Conservation (phyloP, 805 yeast species). For the Suhomyces kilbournensis region DNA sequence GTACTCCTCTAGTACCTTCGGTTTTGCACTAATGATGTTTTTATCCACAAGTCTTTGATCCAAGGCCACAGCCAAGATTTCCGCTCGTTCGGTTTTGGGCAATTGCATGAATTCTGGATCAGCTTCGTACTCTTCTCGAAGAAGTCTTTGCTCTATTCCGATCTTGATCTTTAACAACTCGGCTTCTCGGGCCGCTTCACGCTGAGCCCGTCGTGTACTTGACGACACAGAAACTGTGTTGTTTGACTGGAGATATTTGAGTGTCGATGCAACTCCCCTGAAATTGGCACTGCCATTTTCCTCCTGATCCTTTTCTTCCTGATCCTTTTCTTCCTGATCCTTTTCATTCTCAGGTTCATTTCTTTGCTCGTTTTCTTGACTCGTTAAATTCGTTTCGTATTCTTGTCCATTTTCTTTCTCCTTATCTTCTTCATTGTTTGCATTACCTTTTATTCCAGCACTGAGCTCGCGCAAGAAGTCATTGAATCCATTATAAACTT, state of each 20-base stretch:
- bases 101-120: slow-evolving; percentile 25
- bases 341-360: slow-evolving; percentile 13
- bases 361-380: slow-evolving; percentile 6
- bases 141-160: slow-evolving; percentile 32
- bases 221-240: slow-evolving; percentile 9
- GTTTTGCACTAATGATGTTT: slow-evolving; percentile 15
- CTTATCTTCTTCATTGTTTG: too few species aligned
- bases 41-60: slow-evolving; percentile 28
- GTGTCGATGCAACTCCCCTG: slow-evolving; percentile 25
- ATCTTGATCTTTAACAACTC: slow-evolving; percentile 28
- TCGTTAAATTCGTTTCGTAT: too few species aligned
- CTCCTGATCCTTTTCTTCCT: slow-evolving; percentile 5
- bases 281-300: neutral
- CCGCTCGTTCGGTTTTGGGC: slow-evolving; percentile 27
- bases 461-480: slow-evolving; percentile 34
- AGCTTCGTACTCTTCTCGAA: slow-evolving; percentile 25
- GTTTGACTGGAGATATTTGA: slow-evolving; percentile 24
- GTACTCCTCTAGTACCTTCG: slow-evolving; percentile 25
- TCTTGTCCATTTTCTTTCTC: too few species aligned
- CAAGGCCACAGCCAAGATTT: slow-evolving; percentile 23
- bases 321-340: slow-evolving; percentile 20
- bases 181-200: slow-evolving; percentile 24
- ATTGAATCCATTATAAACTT: slow-evolving; percentile 35
- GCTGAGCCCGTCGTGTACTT: slow-evolving; percentile 5
- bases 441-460: slow-evolving; percentile 23